Base-by-base conservation (phyloP, 768 basidiomycete species). In the Pisolithus albus region DNA sequence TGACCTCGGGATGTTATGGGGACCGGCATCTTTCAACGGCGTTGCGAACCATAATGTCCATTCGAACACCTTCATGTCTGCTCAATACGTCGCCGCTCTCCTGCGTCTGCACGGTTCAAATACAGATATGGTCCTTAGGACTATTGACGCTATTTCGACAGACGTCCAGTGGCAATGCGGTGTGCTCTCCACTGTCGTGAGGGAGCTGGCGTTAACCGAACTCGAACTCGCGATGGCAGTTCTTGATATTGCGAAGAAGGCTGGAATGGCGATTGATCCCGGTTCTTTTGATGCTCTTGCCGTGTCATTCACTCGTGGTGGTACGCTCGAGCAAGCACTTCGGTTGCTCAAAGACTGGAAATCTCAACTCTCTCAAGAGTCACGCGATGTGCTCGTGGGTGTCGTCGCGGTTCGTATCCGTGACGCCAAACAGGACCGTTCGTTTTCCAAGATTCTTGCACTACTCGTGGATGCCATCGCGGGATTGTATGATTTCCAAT, bases 341-440 rank as follows among this genome's bases (percentile, higher is more conserved):
- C 54, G 54, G 4, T 65, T 79, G 44, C 64, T 81, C 32, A 52
- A 54, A 18, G 54, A 71, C 23, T 39, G 53, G 5, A 32, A 10
- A 5, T 16, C 34, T 11, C 63, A 28, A 0, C 64, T 77, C 21
- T 2, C 71, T 5, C 49, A 47, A 5, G 49, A 59, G 23, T 67
- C 71, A 28, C 53, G 62, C 15, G 73, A 75, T 39, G 59, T 68
- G 30, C 53, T 81, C 5, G 46, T 80, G 23, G 59, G 64, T 15
- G 57, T 65, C 5, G 64, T 79, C 28, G 67, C 78, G 18, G 62
- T 65, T 7, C 58, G 61, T 13, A 65, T 80, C 38, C 70, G 69
- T 46, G 49, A 59, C 16, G 67, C 68, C 38, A 63, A 72, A 32
- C 63, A 55, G 36, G 59, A 61, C 46, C 64, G 58, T 46, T 57